phyloP scores from a whole-genome alignment of 768 basidiomycete species.

The Thelephora ganbajun region DNA sequence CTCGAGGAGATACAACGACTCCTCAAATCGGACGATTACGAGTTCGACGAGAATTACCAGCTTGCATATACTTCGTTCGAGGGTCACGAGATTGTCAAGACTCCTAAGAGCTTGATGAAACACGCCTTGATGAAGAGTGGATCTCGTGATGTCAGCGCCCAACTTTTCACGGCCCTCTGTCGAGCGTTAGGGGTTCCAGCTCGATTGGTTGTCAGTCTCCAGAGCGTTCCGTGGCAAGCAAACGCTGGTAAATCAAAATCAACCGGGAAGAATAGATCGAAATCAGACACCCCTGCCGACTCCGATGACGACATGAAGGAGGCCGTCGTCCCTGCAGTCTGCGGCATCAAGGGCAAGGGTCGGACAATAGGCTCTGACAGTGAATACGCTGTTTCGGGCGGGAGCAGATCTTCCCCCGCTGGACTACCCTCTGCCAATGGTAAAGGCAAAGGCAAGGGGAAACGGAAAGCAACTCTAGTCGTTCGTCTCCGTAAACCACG shows the following conservation, averaged over 20 bases:
- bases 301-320: constrained; percentile 26
- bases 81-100: constrained; percentile 51
- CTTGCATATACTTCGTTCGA: constrained; percentile 21
- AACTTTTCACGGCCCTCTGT: constrained; percentile 84
- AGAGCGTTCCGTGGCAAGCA: constrained; percentile 85
- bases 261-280: constrained; percentile 22
- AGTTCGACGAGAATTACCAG: constrained; percentile 27
- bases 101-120: constrained; percentile 84
- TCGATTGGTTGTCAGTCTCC: constrained; percentile 78
- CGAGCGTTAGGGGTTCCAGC: constrained; percentile 78
- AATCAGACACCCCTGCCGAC: constrained; percentile 17
- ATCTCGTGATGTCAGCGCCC: constrained; percentile 74
- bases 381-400: constrained; percentile 8
- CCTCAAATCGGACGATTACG: constrained; percentile 11
- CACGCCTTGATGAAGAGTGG: constrained; percentile 73
- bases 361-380: constrained; percentile 16
- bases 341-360: constrained; percentile 20
- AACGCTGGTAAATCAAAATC: constrained; percentile 43
- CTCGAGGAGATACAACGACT: constrained; percentile 54
- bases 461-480: constrained; percentile 39
- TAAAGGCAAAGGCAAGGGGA: constrained; percentile 39
- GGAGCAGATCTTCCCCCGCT: constrained; percentile 24
- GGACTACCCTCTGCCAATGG: constrained; percentile 15
- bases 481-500: constrained; percentile 46
- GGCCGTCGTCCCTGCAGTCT: constrained; percentile 13